Evolutionary conservation across 352 stramenopile genomes (phyloP), one percentile per base, ranked within the genome.

Genomic region (Globisporangium radiosum): DNA sequence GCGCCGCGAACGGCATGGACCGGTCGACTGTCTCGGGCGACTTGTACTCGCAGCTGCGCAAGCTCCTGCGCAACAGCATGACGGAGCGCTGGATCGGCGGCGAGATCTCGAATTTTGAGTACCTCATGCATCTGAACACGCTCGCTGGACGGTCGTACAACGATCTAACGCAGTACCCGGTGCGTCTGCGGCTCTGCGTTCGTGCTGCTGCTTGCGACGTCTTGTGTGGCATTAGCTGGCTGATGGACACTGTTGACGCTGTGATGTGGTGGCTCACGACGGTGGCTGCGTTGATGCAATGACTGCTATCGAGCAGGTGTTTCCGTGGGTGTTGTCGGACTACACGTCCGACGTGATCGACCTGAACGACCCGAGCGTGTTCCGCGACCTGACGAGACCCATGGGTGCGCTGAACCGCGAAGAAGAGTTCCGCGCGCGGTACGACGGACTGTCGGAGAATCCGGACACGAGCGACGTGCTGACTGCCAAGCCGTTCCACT

Each of bases 141-240:
- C 77, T 98, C 25, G 96, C 95, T 3, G 97, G 97, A 7, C 68
- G 97, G n/a, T 98, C 87, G 52, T 98, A 98, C 73, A 98, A 98
- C 75, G 96, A 99, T 53, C 87, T 99, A 7, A 98, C 91, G 59
- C 96, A 99, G 66, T 99, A 99, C 66, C 97, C 97, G 33, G 94
- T 87, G 52, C 40, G 65, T 60, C 19, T 17, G 38, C 9, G 25
- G 25, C 25, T 33, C 25, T 33, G 25, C 25, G 25, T 33, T 33
- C 25, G 25, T 3, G 25, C 25, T 33, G 25, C 25, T 33, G 25
- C 25, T 33, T 33, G 25, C 25, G 25, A 33, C 25, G 25, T 3
- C 25, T 33, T 33, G 25, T 33, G 25, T 2, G 25, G 25, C 25
- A 33, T 33, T 33, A 3, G 25, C 25, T 33, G 2, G 25, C 25